phyloP scores from a whole-genome alignment of 129 eudicot species.

The Daucus carota region DNA sequence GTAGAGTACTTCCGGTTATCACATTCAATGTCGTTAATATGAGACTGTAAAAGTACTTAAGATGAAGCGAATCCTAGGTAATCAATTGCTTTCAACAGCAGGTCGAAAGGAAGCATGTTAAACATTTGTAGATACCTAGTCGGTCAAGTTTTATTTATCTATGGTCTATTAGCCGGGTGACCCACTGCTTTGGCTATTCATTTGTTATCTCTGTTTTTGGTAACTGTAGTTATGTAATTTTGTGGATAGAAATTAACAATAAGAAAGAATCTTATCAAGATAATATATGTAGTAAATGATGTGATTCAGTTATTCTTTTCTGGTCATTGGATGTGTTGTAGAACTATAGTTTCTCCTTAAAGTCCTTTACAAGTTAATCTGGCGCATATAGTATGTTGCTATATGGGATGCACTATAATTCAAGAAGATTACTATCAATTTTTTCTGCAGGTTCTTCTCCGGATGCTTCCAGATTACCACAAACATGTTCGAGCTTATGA shows the following conservation, averaged over 20 bases:
- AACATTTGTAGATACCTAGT: background rate
- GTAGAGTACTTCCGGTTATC: background rate
- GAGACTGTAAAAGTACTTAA: background rate
- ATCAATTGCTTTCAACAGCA: background rate
- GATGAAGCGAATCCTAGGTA: background rate
- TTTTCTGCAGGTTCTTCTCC: slow-evolving; percentile 65
- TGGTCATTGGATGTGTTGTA: background rate
- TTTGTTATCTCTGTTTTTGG: background rate
- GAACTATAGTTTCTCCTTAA: background rate
- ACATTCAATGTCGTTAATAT: background rate
- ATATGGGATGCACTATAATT: background rate
- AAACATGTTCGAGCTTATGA: slow-evolving; percentile 70
- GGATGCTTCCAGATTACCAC: slow-evolving; percentile 92
- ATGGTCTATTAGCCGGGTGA: background rate
- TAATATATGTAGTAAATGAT: background rate
- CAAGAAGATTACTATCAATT: background rate
- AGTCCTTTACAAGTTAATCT: background rate
- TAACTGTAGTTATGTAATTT: background rate
- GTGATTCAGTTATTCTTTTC: background rate
- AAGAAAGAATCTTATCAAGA: background rate
- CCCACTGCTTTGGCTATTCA: background rate
- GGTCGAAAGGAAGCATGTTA: background rate
- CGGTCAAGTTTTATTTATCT: background rate
- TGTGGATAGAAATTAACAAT: background rate
- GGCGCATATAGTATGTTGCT: background rate